These are phyloP conservation scores for Anisodus tanguticus DNA, from an alignment of 257 asterid genomes.

Conservation along the genomic window DNA sequence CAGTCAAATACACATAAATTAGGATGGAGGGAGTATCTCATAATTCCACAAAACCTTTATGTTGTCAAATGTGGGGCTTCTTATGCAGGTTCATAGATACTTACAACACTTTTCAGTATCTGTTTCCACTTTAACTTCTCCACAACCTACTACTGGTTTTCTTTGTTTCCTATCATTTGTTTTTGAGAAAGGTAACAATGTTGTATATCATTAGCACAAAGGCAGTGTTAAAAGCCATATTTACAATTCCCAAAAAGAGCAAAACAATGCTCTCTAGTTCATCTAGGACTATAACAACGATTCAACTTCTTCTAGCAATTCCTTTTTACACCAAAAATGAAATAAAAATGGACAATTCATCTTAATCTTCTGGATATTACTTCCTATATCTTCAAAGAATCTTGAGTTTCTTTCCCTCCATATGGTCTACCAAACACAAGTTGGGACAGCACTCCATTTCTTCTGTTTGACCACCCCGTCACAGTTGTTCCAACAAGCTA, in stretches of 20 bases:
- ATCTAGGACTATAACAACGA: not conserved
- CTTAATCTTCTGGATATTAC: slow-evolving; percentile 6
- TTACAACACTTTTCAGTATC: not conserved
- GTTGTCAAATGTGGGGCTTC: no score
- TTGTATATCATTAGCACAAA: not conserved
- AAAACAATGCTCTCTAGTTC: not conserved
- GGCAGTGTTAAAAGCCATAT: not conserved
- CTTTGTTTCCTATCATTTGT: not conserved
- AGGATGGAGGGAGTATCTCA: no score
- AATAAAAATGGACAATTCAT: not conserved
- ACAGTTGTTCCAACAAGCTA: not conserved
- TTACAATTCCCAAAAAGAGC: not conserved
- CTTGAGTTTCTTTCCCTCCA: not conserved
- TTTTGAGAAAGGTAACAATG: not conserved
- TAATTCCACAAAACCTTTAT: no score
- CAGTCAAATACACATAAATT: no score
- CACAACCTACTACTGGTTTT: not conserved
- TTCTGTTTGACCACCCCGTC: not conserved
- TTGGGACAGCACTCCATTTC: slow-evolving; percentile 1
- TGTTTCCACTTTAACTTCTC: not conserved
- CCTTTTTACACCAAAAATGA: slow-evolving; percentile 14
- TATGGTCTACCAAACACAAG: not conserved
- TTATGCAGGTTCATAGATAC: not conserved
- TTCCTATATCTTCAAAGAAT: slow-evolving; percentile 6
- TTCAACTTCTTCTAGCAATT: slow-evolving; percentile 9